Base-by-base conservation (phyloP, 495 filamentous ascomycete genomes). In the Pseudoneurospora amorphoporcata region DNA sequence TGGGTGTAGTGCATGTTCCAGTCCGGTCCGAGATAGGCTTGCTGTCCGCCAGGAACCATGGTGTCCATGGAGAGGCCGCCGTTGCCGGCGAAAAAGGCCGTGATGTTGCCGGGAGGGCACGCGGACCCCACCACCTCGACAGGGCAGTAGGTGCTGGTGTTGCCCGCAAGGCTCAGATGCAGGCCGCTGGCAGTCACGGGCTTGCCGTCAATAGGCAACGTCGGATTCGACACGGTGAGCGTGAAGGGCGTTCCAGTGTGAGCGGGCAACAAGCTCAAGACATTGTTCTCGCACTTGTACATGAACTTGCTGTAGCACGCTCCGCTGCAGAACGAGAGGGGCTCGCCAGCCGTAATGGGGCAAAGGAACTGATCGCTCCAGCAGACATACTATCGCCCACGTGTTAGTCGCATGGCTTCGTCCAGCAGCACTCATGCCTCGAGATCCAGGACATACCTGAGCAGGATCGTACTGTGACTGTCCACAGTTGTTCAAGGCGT, bases 21-120 rank as follows among this genome's bases (percentile, higher is more conserved):
- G 37, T 82, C 77, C 5, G 86, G 81, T 19, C 75, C 79, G 41
- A 92, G 82, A 79, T 91, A 93, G 80, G 88, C 84, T 72, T 81
- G 80, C 75, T 92, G 90, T 32, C 91, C 90, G 61, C 90, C 90
- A 19, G 91, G 89, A 38, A 92, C 90, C 68, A 81, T 76, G 72
- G 87, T 86, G 53, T 76, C 74, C 79, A 81, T 79, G 43, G 69
- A 39, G 5, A 65, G 69, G 35, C 69, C 43, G 17, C 77, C 77
- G 40, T 43, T 68, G 70, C 35, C 45, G 16, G 77, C 74, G 14
- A 70, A 69, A 23, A 81, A 72, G 19, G 75, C 73, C 14, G 75
- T 80, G 71, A 73, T 73, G 72, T 75, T 75, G n/a, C 79, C 80
- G 16, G 78, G 74, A 8, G 75, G 79, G 45, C 80, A 80, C 1